Evolutionary conservation across 768 basidiomycete species (phyloP).

Genomic region (Strobilomyces dryophilus): DNA sequence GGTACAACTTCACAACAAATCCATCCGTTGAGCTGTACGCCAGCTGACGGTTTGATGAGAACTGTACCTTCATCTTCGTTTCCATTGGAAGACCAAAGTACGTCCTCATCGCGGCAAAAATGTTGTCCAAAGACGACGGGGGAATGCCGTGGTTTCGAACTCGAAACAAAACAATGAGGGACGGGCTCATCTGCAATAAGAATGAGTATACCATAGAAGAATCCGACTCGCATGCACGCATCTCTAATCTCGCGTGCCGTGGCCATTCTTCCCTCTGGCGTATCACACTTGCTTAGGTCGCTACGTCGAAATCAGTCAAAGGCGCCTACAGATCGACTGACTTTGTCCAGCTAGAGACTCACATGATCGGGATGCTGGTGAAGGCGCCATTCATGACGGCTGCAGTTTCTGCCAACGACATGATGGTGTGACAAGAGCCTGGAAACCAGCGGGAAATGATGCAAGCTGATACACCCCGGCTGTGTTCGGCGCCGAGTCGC

Average conservation of each 20-base stretch:
- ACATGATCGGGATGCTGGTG: slow-evolving; percentile 26
- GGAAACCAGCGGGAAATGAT: too few relatives aligned
- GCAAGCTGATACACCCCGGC: too few relatives aligned
- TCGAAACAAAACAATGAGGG: slow-evolving; percentile 27
- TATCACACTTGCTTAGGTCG: slow-evolving; percentile 18
- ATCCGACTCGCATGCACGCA: slow-evolving; percentile 79
- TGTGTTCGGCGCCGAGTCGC: too few relatives aligned
- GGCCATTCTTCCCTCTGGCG: slow-evolving; percentile 31
- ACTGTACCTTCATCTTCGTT: slow-evolving; percentile 59
- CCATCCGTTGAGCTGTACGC: not conserved
- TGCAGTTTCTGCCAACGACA: slow-evolving; percentile 23
- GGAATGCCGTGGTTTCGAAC: slow-evolving; percentile 76
- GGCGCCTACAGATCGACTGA: too few relatives aligned
- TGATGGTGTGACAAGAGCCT: too few relatives aligned
- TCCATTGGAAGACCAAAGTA: slow-evolving; percentile 68
- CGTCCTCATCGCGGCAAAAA: slow-evolving; percentile 45
- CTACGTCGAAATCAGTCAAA: slow-evolving; percentile 5
- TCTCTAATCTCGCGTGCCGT: slow-evolving; percentile 60
- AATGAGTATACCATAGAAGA: slow-evolving; percentile 64
- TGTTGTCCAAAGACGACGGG: slow-evolving; percentile 40
- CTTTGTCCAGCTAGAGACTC: not conserved
- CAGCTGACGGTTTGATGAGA: not conserved
- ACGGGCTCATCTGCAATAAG: not conserved
- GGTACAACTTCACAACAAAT: slow-evolving; percentile 50
- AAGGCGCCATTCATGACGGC: slow-evolving; percentile 17